Percentiles rank a stretch among this genome's conserved stretches.
Conservation (phyloP, 1,139 yeast genomes). For the Geotrichum europaeum region DNA sequence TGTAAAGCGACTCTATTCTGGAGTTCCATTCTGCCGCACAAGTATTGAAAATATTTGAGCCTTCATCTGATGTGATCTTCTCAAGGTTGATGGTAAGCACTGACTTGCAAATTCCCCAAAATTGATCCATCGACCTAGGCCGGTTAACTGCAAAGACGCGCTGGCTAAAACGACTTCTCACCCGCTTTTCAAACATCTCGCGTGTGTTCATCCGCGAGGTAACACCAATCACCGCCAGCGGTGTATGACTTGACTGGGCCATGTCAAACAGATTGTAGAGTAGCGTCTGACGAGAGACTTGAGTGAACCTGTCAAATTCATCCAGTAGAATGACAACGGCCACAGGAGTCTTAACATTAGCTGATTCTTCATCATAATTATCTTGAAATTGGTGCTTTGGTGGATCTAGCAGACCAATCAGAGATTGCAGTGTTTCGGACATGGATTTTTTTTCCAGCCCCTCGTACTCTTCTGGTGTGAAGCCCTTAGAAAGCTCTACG, state of each 20-base stretch:
- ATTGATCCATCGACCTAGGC: slow-evolving; percentile 36
- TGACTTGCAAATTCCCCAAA: slow-evolving; percentile 33
- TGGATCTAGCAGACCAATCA: slow-evolving; percentile 40
- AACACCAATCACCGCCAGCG: slow-evolving; percentile 77
- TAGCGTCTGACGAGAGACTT: slow-evolving; percentile 66
- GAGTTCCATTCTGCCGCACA: slow-evolving; percentile 16
- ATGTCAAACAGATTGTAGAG: slow-evolving; percentile 84
- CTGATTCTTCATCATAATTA: slow-evolving; percentile 25
- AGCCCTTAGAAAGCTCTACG: slow-evolving; percentile 33
- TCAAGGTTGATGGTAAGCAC: not conserved
- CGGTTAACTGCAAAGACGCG: slow-evolving; percentile 58
- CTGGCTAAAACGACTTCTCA: slow-evolving; percentile 83
- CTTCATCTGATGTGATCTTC: not conserved
- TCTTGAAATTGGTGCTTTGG: slow-evolving; percentile 24
- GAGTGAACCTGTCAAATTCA: slow-evolving; percentile 68
- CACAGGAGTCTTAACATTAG: slow-evolving; percentile 29
- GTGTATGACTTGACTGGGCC: slow-evolving; percentile 61
- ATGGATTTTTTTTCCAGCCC: slow-evolving; percentile 44
- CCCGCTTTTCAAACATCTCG: slow-evolving; percentile 84
- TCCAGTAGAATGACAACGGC: slow-evolving; percentile 76
- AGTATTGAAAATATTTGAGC: not conserved
- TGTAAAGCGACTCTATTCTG: slow-evolving; percentile 25
- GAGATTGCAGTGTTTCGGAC: slow-evolving; percentile 48
- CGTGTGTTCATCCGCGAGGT: slow-evolving; percentile 70
- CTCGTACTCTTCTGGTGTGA: slow-evolving; percentile 11